Base-by-base conservation (phyloP, 805 yeast genomes). In the Candida hungchunana region DNA sequence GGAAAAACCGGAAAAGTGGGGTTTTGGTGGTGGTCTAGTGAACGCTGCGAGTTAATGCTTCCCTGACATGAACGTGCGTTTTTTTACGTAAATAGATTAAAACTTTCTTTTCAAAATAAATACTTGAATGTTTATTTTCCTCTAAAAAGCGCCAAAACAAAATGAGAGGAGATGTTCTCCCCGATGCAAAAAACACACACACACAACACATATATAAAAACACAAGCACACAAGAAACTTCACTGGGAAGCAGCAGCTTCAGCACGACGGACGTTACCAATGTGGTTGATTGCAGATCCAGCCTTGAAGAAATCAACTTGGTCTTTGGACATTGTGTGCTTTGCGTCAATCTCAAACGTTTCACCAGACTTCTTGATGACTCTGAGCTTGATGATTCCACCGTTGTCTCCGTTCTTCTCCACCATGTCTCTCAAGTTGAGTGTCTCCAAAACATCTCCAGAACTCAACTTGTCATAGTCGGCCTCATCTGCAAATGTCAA, bases 281-380 rank as follows among this genome's bases (percentile, higher is more conserved):
- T 93, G 64, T 77, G 77, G 64, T 93, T 93, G 57, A 93, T 88
- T 21, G 98, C 98, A 37, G 95, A 84, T 36, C 98, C 98, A 25
- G 97, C 96, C 62, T 80, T 88, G 77, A 93, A 93, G 67, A 90
- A 93, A 46, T 84, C 94, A 36, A 93, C 71, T 70, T 93, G 98
- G 63, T 93, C 98, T 59, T 77, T 77, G 15, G 97, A 88, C 97
- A 93, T 89, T 32, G 97, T 90, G 64, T 93, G 98, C 63, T 80
- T 88, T 52, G 93, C 76, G 48, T 75, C 70, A 46, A 93, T 78
- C 37, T 72, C 77, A 47, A 81, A 80, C 20, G 70, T 53, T 36
- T 79, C 75, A 10, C 97, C 97, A 43, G 75, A 72, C 40, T 62
- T 73, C 62, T 85, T 86, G 23, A 85, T 81, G 10, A 93, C 83